Percentiles rank a stretch among this genome's conserved stretches.
phyloP scores from a whole-genome alignment of 305 asterid genomes.

The Plantago rigida region DNA sequence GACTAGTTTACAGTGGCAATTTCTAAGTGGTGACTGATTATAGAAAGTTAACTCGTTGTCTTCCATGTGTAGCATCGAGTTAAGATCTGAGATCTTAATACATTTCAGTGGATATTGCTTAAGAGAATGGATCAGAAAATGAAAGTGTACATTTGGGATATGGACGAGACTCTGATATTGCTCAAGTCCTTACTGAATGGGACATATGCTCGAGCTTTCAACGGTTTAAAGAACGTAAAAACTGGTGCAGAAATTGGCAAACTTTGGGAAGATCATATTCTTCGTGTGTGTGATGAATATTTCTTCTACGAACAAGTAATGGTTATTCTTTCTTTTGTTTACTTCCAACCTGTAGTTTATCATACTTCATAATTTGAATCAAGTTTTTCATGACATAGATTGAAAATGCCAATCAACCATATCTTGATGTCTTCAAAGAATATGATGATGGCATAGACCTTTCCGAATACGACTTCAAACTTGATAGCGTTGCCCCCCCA shows the following conservation, averaged over 20 bases:
- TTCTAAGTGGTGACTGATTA: too few species aligned
- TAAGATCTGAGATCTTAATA: neutral
- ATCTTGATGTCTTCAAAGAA: slow-evolving; percentile 52
- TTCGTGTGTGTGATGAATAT: slow-evolving; percentile 61
- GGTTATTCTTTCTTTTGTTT: slow-evolving; percentile 5
- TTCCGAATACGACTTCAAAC: slow-evolving; percentile 54
- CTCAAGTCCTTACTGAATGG: slow-evolving; percentile 68
- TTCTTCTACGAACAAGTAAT: slow-evolving; percentile 83
- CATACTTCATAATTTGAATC: slow-evolving; percentile 22
- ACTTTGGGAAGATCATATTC: slow-evolving; percentile 79
- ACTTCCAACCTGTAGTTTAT: neutral
- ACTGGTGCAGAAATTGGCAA: slow-evolving; percentile 63
- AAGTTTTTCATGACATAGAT: slow-evolving; percentile 37
- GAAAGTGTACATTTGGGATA: slow-evolving; percentile 88
- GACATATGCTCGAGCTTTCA: slow-evolving; percentile 58
- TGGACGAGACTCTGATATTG: slow-evolving; percentile 93
- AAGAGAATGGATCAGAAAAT: slow-evolving; percentile 44
- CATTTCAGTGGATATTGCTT: slow-evolving; percentile 26
- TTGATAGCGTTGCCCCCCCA: slow-evolving; percentile 55
- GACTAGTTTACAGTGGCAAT: too few species aligned
- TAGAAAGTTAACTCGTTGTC: too few species aligned
- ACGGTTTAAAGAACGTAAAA: slow-evolving; percentile 54
- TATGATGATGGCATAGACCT: slow-evolving; percentile 72
- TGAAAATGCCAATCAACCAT: slow-evolving; percentile 73
- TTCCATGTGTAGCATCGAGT: neutral